Evolutionary conservation across 495 filamentous ascomycete genomes (phyloP), one percentile per base, ranked within the genome.

Genomic region (Aspergillus homomorphus): DNA sequence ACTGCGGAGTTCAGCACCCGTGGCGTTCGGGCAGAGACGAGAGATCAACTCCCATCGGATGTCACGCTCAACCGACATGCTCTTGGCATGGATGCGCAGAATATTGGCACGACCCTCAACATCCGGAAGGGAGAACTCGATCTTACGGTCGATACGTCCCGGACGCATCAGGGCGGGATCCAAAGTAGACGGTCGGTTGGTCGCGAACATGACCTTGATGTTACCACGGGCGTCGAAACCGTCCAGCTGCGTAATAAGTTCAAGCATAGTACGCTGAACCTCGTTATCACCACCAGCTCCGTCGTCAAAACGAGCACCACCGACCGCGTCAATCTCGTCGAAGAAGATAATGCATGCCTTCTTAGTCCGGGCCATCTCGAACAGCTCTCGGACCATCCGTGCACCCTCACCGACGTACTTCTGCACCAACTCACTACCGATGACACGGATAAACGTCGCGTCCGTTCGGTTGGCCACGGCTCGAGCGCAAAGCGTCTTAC

Each of bases 311-410:
- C 94, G 90, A n/a, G 94, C 94, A 60, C 94, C 94, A 68, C 94
- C 94, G 58, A 98, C 89, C 28, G 94, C 94, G 74, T 98, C 94
- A 64, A 98, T 94, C 77, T 98, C 94, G 78, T 98, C 94, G 73
- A 98, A 98, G 87, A 98, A 98, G 76, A 98, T 98, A 69, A 98
- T 98, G 75, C 94, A 98, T 16, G 94, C 94, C 75, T 98, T 98
- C 85, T 98, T 98, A 45, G 94, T 98, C 51, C 94, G 89, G 18
- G 95, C 94, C 94, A 98, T 98, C 76, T 98, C 94, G 76, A 98
- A 98, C 2, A 98, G 82, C 77, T 98, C 94, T 62, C 94, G 88
- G 15, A 98, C 94, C 94, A 98, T 98, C 56, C 94, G 82, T 3
- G 94, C 94, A 67, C 94, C 94, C 71, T 98, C 94, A 66, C 94